phyloP scores from a whole-genome alignment of 495 filamentous ascomycete genomes.

The Talaromyces nanjingensis region DNA sequence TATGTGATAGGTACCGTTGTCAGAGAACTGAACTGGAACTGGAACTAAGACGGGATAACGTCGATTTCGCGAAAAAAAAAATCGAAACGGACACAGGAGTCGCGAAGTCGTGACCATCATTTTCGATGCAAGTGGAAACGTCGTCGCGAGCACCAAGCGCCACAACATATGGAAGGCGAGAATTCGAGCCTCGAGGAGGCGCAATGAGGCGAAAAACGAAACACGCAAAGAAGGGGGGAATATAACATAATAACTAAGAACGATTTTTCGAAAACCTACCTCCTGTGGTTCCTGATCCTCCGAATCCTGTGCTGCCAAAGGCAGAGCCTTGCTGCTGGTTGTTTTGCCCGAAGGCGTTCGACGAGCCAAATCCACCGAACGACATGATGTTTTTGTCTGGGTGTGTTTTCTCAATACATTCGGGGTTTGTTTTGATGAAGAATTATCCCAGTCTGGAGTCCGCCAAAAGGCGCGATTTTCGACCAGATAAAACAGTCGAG shows the following conservation, averaged over 20 bases:
- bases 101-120: conserved; percentile 24
- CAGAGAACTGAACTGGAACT: conserved; percentile 21
- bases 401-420: conserved; percentile 29
- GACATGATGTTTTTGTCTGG: conserved; percentile 30
- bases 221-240: background rate
- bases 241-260: conserved; percentile 14
- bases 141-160: background rate
- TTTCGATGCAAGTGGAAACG: conserved; percentile 11
- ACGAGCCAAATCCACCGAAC: conserved; percentile 26
- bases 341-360: conserved; percentile 55
- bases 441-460: background rate
- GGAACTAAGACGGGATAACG: background rate
- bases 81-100: conserved; percentile 1
- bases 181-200: conserved; percentile 13
- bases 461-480: background rate
- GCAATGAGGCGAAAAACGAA: background rate
- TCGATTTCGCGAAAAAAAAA: background rate
- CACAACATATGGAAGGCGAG: background rate
- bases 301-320: conserved; percentile 38
- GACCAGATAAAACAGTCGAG: conserved; percentile 1
- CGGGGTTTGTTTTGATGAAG: conserved; percentile 14
- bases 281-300: conserved; percentile 32
- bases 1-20: conserved; percentile 22
- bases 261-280: conserved; percentile 38
- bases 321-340: conserved; percentile 43